Evolutionary conservation across 768 basidiomycete species (phyloP).

Genomic region (Mycena chlorophos): DNA sequence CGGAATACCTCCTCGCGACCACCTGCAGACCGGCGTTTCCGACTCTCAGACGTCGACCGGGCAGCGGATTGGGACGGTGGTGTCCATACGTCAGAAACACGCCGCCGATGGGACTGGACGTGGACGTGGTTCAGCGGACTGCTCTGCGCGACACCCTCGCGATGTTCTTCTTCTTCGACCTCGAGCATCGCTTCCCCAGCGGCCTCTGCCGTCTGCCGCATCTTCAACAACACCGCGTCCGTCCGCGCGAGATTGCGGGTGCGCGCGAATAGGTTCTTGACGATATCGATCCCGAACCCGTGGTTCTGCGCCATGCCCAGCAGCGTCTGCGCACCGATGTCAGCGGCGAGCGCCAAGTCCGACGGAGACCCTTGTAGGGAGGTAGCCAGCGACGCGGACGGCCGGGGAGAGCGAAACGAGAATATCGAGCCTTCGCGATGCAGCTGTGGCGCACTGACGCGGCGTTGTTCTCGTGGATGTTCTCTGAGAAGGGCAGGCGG

Average conservation of each 20-base stretch:
- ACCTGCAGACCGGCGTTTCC: neutral
- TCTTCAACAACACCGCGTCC: conserved; percentile 31
- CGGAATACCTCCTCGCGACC: conserved; percentile 10
- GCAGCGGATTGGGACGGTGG: neutral
- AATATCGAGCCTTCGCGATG: conserved; percentile 9
- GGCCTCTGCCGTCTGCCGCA: conserved; percentile 14
- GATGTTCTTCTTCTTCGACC: conserved; percentile 38
- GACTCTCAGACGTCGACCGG: neutral
- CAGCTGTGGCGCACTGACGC: neutral
- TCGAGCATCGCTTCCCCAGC: conserved; percentile 22
- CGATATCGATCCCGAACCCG: conserved; percentile 42
- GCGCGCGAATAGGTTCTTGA: conserved; percentile 37
- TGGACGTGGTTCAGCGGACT: neutral
- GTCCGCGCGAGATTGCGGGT: conserved; percentile 38
- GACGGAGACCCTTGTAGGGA: neutral
- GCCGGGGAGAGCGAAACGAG: neutral
- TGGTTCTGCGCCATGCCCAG: conserved; percentile 46
- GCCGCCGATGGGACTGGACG: neutral
- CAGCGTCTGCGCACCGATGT: conserved; percentile 27
- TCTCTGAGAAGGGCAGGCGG: neutral
- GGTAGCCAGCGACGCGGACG: neutral
- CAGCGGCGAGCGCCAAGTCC: neutral
- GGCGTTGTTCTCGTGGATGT: neutral
- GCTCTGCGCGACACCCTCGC: no score
- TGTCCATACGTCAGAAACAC: neutral